Evolutionary conservation across 2,329 filamentous ascomycete species (phyloP), one percentile per base, ranked within the genome.

Genomic region (Neocucurbitaria cava): DNA sequence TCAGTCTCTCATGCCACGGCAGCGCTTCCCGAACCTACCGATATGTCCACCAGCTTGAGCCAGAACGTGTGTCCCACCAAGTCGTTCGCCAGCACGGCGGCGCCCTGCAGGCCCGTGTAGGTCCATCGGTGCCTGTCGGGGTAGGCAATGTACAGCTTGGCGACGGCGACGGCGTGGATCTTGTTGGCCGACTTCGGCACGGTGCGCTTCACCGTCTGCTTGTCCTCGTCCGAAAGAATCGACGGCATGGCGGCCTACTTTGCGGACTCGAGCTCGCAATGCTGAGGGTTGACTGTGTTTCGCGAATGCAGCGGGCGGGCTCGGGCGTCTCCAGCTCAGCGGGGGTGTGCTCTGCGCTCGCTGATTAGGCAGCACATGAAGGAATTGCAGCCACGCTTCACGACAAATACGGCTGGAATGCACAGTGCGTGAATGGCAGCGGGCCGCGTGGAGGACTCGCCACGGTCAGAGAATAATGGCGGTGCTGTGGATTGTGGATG

Each of bases 21-120:
- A 7, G 44, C 26, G 15, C 15, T 20, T 24, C 30, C 24, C 36
- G 42, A 28, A 82, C 89, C 72, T 83, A 96, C 92, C 74, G 92
- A 97, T 52, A 99, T 88, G 76, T 99, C 95, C 46, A 99, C 95
- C 79, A 99, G 82, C 82, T 99, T 99, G 65, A 99, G 81, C 92
- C 94, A 99, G 78, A 93, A 96, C 0, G 95, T 97, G 76, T 96
- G 89, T 62, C 95, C 95, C 24, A 98, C 92, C 35, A 96, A 79
- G 74, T 99, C 95, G 76, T 98, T 96, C 64, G 92, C 90, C 61
- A 99, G 86, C 48, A 97, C 94, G 31, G 88, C 86, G 46, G 95
- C 95, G 48, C 95, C 95, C 76, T 98, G 95, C 41, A 98, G 79
- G 13, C 94, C 95, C 0, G 94, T 96, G 74, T 94, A 96, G 24